phyloP scores from a whole-genome alignment of 192 early-diverging fungal genomes.

The Coemansia sp. region DNA sequence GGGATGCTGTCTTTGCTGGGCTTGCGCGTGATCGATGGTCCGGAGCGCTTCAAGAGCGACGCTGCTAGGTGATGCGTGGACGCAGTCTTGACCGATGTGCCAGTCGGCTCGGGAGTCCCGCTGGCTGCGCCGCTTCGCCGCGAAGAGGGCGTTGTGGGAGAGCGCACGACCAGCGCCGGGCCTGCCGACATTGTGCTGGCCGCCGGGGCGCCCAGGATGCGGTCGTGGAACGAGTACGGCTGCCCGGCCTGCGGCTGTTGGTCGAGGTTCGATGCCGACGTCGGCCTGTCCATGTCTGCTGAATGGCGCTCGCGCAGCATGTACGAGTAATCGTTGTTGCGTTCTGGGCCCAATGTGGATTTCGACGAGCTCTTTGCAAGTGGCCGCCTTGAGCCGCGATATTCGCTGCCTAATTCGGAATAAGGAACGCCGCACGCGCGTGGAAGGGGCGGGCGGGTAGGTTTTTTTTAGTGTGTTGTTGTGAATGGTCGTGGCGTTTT shows the following conservation, averaged over 20 bases:
- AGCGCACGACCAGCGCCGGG: neutral
- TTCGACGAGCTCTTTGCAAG: slow-evolving; percentile 15
- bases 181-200: slow-evolving; percentile 1
- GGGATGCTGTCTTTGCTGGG: slow-evolving; percentile 6
- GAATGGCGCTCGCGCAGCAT: slow-evolving; percentile 38
- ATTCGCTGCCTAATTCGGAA: slow-evolving; percentile 14
- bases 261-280: slow-evolving; percentile 2
- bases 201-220: neutral
- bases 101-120: too few relatives aligned
- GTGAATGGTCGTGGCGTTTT: slow-evolving; percentile 9
- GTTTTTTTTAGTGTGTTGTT: too few relatives aligned
- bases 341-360: slow-evolving; percentile 7
- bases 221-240: slow-evolving; percentile 31
- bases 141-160: neutral
- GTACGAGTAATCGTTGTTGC: slow-evolving; percentile 51
- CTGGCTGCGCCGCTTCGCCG: too few relatives aligned
- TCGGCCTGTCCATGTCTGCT: slow-evolving; percentile 7
- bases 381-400: neutral
- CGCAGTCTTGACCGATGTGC: too few relatives aligned
- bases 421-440: too few relatives aligned
- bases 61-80: slow-evolving; percentile 18
- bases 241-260: slow-evolving; percentile 25
- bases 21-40: slow-evolving; percentile 24
- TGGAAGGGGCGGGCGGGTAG: neutral
- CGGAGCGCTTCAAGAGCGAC: slow-evolving; percentile 30